Conservation (phyloP, 257 asterid species). For the Echites panduratus region DNA sequence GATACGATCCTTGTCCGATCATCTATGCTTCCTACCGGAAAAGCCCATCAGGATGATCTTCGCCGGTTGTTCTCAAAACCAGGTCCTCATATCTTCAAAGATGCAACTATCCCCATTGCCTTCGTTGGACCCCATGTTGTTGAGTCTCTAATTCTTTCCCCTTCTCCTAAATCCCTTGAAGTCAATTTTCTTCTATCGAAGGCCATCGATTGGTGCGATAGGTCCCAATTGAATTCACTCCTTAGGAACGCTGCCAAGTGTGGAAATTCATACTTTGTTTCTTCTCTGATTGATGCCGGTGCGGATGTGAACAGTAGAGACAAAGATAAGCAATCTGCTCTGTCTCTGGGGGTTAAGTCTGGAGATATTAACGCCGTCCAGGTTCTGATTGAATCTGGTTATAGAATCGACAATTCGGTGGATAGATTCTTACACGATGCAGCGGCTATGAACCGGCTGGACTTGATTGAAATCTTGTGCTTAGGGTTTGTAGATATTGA, state of each 20-base stretch:
- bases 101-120: conserved; percentile 47
- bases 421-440: conserved; percentile 48
- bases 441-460: conserved; percentile 36
- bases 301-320: conserved; percentile 46
- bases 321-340: conserved; percentile 19
- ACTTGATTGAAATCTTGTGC: conserved; percentile 42
- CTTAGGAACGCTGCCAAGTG: conserved; percentile 35
- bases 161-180: conserved; percentile 29
- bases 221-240: conserved; percentile 38
- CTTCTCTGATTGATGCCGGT: conserved; percentile 52
- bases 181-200: conserved; percentile 28
- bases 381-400: conserved; percentile 51
- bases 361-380: conserved; percentile 37
- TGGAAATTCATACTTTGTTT: conserved; percentile 35
- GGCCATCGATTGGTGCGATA: conserved; percentile 48
- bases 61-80: conserved; percentile 55
- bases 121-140: conserved; percentile 56
- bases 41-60: conserved; percentile 58
- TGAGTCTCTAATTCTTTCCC: conserved; percentile 40
- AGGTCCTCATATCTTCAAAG: conserved; percentile 60
- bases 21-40: conserved; percentile 77
- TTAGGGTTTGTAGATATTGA: conserved; percentile 40
- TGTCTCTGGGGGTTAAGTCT: conserved; percentile 44
- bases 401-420: conserved; percentile 15
- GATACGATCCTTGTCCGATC: conserved; percentile 44